These are phyloP conservation scores for Aspergillus conjunctus DNA, from an alignment of 495 filamentous ascomycete genomes.

Conservation along the genomic window DNA sequence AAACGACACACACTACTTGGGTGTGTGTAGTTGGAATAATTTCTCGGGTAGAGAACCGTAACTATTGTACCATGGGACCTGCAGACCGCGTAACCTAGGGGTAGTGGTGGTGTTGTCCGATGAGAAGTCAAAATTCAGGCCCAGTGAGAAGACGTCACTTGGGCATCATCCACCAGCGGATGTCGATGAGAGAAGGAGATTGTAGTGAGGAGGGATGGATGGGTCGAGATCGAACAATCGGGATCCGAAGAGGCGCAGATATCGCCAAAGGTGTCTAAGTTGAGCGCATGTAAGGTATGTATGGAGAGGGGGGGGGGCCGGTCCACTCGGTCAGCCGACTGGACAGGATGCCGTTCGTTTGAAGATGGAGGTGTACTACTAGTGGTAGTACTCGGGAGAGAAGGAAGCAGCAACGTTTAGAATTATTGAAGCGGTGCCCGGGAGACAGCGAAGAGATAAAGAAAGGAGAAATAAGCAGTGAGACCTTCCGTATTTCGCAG, in stretches of 20 bases:
- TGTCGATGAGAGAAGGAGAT: not conserved
- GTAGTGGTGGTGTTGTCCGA: constrained; percentile 2
- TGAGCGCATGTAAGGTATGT: not conserved
- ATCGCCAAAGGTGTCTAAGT: not conserved
- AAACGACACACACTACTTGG: constrained; percentile 14
- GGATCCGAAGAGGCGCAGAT: not conserved
- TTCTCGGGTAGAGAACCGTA: constrained; percentile 21
- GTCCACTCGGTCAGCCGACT: not conserved
- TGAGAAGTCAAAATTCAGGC: constrained; percentile 3
- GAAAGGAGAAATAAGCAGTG: no score
- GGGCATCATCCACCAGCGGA: constrained; percentile 19
- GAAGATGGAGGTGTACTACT: constrained; percentile 1
- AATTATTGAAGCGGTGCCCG: no score
- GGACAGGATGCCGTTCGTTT: not conserved
- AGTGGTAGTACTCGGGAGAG: not conserved
- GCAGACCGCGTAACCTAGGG: constrained; percentile 24
- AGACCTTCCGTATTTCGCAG: no score
- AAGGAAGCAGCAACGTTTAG: no score
- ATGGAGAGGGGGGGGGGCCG: not conserved
- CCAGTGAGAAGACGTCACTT: constrained; percentile 15
- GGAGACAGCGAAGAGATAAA: no score
- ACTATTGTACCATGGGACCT: constrained; percentile 30
- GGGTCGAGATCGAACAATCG: not conserved
- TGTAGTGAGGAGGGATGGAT: not conserved
- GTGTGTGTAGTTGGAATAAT: constrained; percentile 10